Conservation (phyloP, 306 rosid species). For the Pachyrhizus erosus region DNA sequence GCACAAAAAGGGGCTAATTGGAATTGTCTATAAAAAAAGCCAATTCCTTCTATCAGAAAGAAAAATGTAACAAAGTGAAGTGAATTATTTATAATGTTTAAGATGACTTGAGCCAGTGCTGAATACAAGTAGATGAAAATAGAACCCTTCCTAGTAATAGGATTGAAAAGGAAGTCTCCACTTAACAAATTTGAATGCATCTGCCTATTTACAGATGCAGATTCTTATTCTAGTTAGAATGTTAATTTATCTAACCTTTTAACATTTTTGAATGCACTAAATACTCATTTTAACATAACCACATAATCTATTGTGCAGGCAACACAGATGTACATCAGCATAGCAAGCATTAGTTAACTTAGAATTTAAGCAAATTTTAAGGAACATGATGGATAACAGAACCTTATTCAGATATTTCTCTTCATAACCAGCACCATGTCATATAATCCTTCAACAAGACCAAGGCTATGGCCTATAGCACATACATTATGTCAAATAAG, state of each 20-base stretch:
- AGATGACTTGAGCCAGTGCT: constrained; percentile 8
- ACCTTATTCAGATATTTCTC: constrained; percentile 25
- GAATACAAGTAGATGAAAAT: background rate
- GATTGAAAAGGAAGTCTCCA: constrained; percentile 17
- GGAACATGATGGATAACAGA: background rate
- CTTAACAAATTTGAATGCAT: background rate
- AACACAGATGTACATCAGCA: background rate
- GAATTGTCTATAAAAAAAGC: background rate
- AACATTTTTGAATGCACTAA: background rate
- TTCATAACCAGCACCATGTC: background rate
- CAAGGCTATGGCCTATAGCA: background rate
- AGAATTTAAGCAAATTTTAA: background rate
- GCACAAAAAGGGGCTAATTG: constrained; percentile 23
- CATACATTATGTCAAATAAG: constrained; percentile 25
- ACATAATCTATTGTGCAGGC: constrained; percentile 1
- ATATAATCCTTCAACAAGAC: constrained; percentile 16
- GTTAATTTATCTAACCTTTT: background rate
- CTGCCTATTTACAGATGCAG: constrained; percentile 3
- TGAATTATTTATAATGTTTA: constrained; percentile 4
- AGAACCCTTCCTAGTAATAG: constrained; percentile 7
- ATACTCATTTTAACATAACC: background rate
- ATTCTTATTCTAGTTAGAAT: background rate
- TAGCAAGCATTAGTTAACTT: background rate
- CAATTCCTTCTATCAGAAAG: background rate
- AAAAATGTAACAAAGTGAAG: constrained; percentile 1